These are phyloP conservation scores for Tylopilus intermedius DNA, from an alignment of 768 basidiomycete species.

Conservation along the genomic window DNA sequence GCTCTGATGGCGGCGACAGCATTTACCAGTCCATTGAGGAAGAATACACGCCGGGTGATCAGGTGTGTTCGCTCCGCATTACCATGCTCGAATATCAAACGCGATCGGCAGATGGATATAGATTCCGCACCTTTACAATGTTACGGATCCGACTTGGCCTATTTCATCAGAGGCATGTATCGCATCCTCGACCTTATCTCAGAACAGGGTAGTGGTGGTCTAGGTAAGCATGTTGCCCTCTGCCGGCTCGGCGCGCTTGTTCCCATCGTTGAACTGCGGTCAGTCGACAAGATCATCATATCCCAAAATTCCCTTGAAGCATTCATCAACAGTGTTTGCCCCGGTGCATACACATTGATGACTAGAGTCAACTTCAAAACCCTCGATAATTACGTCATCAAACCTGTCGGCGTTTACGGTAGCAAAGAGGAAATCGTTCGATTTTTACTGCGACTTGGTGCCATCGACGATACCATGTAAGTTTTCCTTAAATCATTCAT, in stretches of 20 bases:
- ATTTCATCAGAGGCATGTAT: slow-evolving; percentile 42
- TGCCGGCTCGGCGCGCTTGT: not conserved
- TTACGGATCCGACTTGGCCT: slow-evolving; percentile 19
- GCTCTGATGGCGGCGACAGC: slow-evolving; percentile 12
- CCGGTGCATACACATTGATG: slow-evolving; percentile 49
- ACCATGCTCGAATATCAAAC: not conserved
- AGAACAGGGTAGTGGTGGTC: slow-evolving; percentile 46
- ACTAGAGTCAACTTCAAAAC: slow-evolving; percentile 53
- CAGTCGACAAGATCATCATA: slow-evolving; percentile 64
- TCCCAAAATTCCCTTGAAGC: slow-evolving; percentile 43
- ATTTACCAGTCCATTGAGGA: slow-evolving; percentile 12
- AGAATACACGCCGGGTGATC: not conserved
- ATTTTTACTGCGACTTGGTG: slow-evolving; percentile 36
- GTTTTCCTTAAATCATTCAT: not conserved
- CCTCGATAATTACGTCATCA: slow-evolving; percentile 42
- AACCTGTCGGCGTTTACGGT: slow-evolving; percentile 56
- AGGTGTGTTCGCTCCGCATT: slow-evolving; percentile 7
- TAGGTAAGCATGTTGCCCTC: slow-evolving; percentile 34
- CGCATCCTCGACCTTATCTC: slow-evolving; percentile 50
- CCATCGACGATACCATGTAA: slow-evolving; percentile 39
- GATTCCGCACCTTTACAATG: slow-evolving; percentile 1
- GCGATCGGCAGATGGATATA: slow-evolving; percentile 18
- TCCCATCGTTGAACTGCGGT: not conserved
- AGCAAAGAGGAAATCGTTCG: slow-evolving; percentile 46
- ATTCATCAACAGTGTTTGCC: slow-evolving; percentile 46